Conservation (phyloP, 805 yeast species). For the Yarrowia sp. region DNA sequence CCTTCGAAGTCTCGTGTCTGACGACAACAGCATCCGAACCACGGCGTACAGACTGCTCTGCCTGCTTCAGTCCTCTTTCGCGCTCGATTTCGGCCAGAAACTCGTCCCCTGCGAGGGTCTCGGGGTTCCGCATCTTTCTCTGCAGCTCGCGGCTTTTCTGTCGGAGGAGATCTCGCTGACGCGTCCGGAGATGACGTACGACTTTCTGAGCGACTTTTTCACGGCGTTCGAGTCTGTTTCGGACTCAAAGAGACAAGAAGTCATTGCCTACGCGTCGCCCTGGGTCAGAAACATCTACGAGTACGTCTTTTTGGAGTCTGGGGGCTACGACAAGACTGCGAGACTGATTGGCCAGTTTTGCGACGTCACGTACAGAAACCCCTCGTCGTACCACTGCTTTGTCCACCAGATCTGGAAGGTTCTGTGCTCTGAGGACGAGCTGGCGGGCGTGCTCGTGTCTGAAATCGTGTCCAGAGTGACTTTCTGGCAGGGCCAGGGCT, state of each 20-base stretch:
- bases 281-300: conserved; percentile 70
- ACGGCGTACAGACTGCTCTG: conserved; percentile 64
- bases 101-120: conserved; percentile 56
- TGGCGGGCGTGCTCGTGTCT: conserved; percentile 60
- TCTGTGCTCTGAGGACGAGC: conserved; percentile 57
- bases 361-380: conserved; percentile 52
- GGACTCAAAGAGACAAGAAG: conserved; percentile 42
- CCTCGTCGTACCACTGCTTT: conserved; percentile 51
- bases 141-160: conserved; percentile 56
- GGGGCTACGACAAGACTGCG: conserved; percentile 53
- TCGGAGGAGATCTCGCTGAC: conserved; percentile 55
- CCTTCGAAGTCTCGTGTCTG: conserved; percentile 65
- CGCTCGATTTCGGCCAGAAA: conserved; percentile 57
- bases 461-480: conserved; percentile 72
- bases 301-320: conserved; percentile 53
- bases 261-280: conserved; percentile 58
- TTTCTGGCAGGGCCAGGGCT: conserved; percentile 73
- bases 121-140: conserved; percentile 65
- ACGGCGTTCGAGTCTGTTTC: conserved; percentile 43
- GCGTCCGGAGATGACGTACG: conserved; percentile 59
- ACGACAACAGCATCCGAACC: conserved; percentile 56
- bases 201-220: conserved; percentile 52
- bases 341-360: conserved; percentile 63
- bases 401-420: conserved; percentile 66
- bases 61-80: conserved; percentile 58